Evolutionary conservation across 176 grass and related monocot genomes (phyloP), one percentile per base, ranked within the genome.

Genomic region (Zea luxurians): DNA sequence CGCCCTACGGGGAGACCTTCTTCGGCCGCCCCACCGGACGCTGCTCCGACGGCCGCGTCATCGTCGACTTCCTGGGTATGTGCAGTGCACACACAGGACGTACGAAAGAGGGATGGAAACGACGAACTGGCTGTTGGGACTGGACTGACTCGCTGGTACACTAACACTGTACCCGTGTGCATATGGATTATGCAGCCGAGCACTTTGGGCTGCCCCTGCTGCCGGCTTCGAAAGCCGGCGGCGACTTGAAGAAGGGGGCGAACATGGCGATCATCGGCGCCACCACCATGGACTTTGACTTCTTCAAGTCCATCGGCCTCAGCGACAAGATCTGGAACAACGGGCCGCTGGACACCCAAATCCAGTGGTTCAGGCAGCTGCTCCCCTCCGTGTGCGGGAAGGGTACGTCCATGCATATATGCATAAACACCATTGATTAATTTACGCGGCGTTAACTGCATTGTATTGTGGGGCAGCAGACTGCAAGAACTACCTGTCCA

Each of bases 1-100:
- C 76, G 0, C 94, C 91, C 59, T 93, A 97, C 37, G 94, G 94
- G 0, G 37, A 89, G 81, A 97, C 89, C 82, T 97, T 91, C 86
- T 97, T 97, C 84, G 68, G 74, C 10, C 80, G 71, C 13, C 86
- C 94, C 58, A 97, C 94, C 1, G 94, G 94, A 7, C 86, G 94
- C 7, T 97, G 91, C 75, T 91, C 88, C 9, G 78, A 97, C 37
- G 94, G 91, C 71, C 91, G 94, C 59, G 60, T 97, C 78, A 83
- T 93, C 75, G 9, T 93, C 45, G 94, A 97, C 68, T 89, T 87
- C 79, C 64, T 97, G 1, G 93, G 90, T 97, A 88, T 44, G 69
- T 52, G 27, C n/a, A n/a, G 27, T 27, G 27, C 27, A 27, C 27
- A 27, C 27, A 27, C 27, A 27, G 27, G 27, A 27, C 27, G 27